Evolutionary conservation across 257 asterid genomes (phyloP).

Genomic region (Fraxinus quadrangulata): DNA sequence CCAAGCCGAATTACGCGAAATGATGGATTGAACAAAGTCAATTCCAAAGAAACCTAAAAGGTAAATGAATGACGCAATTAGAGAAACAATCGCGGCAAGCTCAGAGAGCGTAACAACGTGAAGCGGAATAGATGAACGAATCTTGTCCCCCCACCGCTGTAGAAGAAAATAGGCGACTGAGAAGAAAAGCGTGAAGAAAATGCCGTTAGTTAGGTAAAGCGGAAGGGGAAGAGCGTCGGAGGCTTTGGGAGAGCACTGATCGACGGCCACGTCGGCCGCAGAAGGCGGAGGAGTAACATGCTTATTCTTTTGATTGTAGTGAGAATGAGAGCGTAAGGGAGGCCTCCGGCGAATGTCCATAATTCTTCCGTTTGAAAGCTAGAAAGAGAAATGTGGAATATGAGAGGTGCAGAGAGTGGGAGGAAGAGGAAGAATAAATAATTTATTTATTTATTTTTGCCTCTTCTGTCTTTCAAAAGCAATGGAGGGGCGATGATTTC

Average conservation of each 20-base stretch:
- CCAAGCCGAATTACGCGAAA: conserved; percentile 48
- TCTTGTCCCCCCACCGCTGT: conserved; percentile 91
- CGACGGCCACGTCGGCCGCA: conserved; percentile 17
- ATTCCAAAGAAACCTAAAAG: conserved; percentile 84
- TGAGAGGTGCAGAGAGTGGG: not conserved
- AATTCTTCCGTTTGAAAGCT: not conserved
- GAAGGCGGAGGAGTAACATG: conserved; percentile 10
- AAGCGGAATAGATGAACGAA: conserved; percentile 76
- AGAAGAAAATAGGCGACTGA: conserved; percentile 84
- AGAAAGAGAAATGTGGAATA: not conserved
- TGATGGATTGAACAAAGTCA: conserved; percentile 80
- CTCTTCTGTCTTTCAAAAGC: not conserved
- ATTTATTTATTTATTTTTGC: not conserved
- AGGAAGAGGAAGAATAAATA: not conserved
- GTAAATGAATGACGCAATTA: conserved; percentile 81
- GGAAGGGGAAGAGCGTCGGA: conserved; percentile 93
- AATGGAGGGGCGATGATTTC: not conserved
- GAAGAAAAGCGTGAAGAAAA: conserved; percentile 86
- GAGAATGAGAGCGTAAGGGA: conserved; percentile 29
- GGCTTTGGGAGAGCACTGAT: conserved; percentile 61
- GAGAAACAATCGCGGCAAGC: conserved; percentile 64
- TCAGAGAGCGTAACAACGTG: conserved; percentile 85
- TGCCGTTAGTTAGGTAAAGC: conserved; percentile 76
- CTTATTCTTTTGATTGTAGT: conserved; percentile 4
- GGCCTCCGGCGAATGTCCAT: conserved; percentile 86